Conservation (phyloP, 768 basidiomycete species). For the Lanmaoa rubissima region DNA sequence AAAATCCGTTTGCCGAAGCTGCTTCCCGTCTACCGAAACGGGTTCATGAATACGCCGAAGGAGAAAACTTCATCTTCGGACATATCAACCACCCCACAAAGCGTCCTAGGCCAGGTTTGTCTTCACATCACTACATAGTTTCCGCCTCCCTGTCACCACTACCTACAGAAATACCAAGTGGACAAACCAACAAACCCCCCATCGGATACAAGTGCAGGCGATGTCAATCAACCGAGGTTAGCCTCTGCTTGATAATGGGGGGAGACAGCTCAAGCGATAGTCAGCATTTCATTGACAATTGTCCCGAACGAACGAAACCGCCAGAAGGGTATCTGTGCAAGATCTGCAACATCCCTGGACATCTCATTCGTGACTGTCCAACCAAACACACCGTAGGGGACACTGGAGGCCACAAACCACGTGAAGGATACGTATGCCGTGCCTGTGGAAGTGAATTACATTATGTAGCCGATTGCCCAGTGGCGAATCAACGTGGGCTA, state of each 20-base stretch:
- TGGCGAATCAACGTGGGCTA: conserved; percentile 51
- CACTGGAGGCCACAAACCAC: conserved; percentile 80
- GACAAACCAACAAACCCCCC: conserved; percentile 57
- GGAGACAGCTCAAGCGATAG: conserved; percentile 1
- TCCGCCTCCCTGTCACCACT: not conserved
- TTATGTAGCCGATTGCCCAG: conserved; percentile 83
- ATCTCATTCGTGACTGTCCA: conserved; percentile 89
- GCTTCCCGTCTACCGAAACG: conserved; percentile 50
- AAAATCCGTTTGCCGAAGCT: conserved; percentile 63
- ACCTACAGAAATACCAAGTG: conserved; percentile 25
- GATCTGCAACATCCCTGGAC: conserved; percentile 81
- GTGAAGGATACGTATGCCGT: conserved; percentile 83
- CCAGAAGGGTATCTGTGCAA: conserved; percentile 87
- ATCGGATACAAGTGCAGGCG: conserved; percentile 74
- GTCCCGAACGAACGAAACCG: conserved; percentile 72
- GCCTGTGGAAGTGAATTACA: conserved; percentile 88
- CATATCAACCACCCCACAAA: conserved; percentile 57
- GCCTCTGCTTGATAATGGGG: conserved; percentile 11
- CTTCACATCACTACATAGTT: not conserved
- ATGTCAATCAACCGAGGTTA: conserved; percentile 73
- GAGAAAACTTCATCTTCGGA: conserved; percentile 71
- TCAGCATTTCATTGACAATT: conserved; percentile 75
- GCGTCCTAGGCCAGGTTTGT: conserved; percentile 53
- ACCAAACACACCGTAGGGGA: conserved; percentile 74
- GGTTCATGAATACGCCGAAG: conserved; percentile 41